These are phyloP conservation scores for Starmera amethionina DNA, from an alignment of 805 yeast species.

Conservation along the genomic window DNA sequence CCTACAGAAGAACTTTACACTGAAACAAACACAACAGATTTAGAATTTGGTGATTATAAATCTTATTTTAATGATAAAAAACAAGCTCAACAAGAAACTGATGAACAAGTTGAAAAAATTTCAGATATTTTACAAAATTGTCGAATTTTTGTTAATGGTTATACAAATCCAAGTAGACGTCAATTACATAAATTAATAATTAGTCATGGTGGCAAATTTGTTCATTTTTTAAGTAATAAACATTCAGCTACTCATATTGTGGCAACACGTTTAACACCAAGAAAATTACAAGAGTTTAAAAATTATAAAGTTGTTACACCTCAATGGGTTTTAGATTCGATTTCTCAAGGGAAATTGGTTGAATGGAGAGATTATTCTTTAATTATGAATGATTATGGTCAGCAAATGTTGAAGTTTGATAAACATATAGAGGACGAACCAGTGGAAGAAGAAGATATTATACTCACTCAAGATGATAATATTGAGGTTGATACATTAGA, in stretches of 20 bases:
- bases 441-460: constrained; percentile 1
- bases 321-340: constrained; percentile 67
- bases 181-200: constrained; percentile 65
- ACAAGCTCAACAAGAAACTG: constrained; percentile 50
- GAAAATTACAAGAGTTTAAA: constrained; percentile 55
- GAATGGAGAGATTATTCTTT: constrained; percentile 69
- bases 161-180: constrained; percentile 71
- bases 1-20: neutral
- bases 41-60: constrained; percentile 57
- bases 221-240: constrained; percentile 61
- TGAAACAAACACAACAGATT: neutral
- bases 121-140: constrained; percentile 50
- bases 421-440: constrained; percentile 2
- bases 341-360: constrained; percentile 34
- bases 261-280: constrained; percentile 69
- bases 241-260: constrained; percentile 75
- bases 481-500: constrained; percentile 1
- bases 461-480: constrained; percentile 7
- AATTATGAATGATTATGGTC: constrained; percentile 43
- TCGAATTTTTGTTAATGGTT: constrained; percentile 76
- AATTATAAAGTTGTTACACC: constrained; percentile 74
- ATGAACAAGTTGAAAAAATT: constrained; percentile 31
- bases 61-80: constrained; percentile 55
- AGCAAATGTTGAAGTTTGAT: constrained; percentile 27
- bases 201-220: constrained; percentile 69